Base-by-base conservation (phyloP, 306 rosid genomes). In the Abrus precatorius region DNA sequence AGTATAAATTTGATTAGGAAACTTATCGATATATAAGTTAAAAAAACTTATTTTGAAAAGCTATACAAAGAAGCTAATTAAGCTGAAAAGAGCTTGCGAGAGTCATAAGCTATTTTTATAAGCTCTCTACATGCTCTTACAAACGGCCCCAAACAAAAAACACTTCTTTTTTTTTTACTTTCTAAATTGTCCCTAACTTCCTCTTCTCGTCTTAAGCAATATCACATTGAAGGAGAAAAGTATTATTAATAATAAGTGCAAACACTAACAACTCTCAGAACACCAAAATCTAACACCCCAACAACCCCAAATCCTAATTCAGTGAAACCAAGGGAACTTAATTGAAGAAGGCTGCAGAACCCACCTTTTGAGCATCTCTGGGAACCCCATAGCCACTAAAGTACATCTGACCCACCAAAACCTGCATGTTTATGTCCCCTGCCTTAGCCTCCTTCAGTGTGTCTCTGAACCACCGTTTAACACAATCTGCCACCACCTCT, bases 361-460 rank as follows among this genome's bases (percentile, higher is more conserved):
- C 32, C 33, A 91, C 97, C 94, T 87, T 87, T 56, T 93, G 92
- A 69, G 89, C 85, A 81, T 93, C 97, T 86, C 92, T 86, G 73
- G 94, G 86, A 57, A 91, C 85, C 4, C 97, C 97, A 86, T 91
- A 91, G 34, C 97, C 97, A 75, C 86, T 91, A 44, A 63, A 87
- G 82, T 91, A 93, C 97, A 93, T 93, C 92, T 93, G 97, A 43
- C 87, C 93, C 47, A 91, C 86, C 86, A 93, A 80, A 14, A 93
- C 88, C 81, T 93, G 96, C 97, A 91, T 93, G 86, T 89, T 93
- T 53, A 89, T 82, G 69, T 93, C 94, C 29, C 97, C 97, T 1
- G 83, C 73, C 83, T 89, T 93, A 47, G 96, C 97, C 77, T 89
- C 97, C 69, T 91, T 93, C 10, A 91, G 82, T 0, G 97, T 80